Conservation (phyloP, 768 basidiomycete genomes). For the Mycena amicta region DNA sequence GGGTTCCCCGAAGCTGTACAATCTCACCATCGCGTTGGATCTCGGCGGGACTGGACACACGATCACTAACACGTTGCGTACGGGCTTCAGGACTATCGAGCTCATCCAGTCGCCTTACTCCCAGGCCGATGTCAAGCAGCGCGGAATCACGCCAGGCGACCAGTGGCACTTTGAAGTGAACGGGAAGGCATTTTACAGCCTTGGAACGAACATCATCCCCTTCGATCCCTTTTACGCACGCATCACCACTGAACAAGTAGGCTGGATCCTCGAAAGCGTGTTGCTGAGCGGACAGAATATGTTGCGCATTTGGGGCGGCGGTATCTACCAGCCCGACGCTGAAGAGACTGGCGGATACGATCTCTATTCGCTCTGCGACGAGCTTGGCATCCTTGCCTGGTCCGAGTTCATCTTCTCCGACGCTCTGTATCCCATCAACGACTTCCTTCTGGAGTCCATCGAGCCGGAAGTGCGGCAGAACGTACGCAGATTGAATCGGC, state of each 20-base stretch:
- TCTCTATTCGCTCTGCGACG: conserved; percentile 61
- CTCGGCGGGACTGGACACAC: conserved; percentile 23
- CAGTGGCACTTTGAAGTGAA: conserved; percentile 65
- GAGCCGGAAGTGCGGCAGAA: conserved; percentile 62
- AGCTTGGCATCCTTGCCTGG: conserved; percentile 63
- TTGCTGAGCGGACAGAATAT: conserved; percentile 60
- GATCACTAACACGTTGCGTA: conserved; percentile 45
- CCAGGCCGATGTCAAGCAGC: conserved; percentile 41
- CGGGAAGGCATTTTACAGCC: conserved; percentile 55
- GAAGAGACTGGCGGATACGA: conserved; percentile 52
- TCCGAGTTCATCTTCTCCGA: conserved; percentile 66
- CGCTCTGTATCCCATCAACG: conserved; percentile 55
- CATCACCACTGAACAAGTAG: conserved; percentile 48
- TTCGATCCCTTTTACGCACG: conserved; percentile 63
- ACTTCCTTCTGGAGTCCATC: conserved; percentile 51
- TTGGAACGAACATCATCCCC: conserved; percentile 62
- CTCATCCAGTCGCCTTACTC: conserved; percentile 53
- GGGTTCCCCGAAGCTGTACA: conserved; percentile 56
- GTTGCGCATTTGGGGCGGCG: conserved; percentile 67
- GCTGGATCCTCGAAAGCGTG: conserved; percentile 60
- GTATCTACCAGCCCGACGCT: conserved; percentile 49
- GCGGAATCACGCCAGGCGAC: conserved; percentile 60
- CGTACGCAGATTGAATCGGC: conserved; percentile 54
- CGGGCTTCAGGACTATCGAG: conserved; percentile 62
- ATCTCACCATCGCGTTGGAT: conserved; percentile 46